Base-by-base conservation (phyloP, 257 asterid genomes). In the Nicotiana tomentosiformis region DNA sequence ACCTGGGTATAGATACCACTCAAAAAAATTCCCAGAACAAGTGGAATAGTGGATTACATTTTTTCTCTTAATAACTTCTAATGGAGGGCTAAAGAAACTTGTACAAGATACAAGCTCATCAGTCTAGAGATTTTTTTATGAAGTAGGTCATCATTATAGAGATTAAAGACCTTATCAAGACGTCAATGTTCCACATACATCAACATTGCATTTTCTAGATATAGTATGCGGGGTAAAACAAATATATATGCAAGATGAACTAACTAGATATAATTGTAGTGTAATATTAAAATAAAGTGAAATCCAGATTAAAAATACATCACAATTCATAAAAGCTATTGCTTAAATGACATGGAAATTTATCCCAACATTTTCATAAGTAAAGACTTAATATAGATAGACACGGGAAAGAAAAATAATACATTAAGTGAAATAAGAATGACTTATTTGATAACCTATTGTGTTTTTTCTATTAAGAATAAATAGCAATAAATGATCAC, bases 401-500 rank as follows among this genome's bases (percentile, higher is more conserved):
- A 74, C 10, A 74, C 20, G 15, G 39, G 43, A 74, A 49, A 74
- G 80, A 26, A 49, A 26, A 49, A 26, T 74, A 74, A 49, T 72
- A 74, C 43, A 51, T 74, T 82, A 85, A 81, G 65, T 78, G n/a
- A 85, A 82, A 32, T 80, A 84, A 83, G 85, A 70, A 68, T 79
- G 58, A 82, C 86, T 67, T 88, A 84, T 53, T 84, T 84, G 78
- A 87, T 81, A 83, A 84, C 87, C 85, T 81, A 46, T 3, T 65
- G 76, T 62, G 83, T 51, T 81, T 66, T 58, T 69, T 74, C 43
- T 74, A 51, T 81, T 30, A 51, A 81, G 30, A 46, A 65, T 58
- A 82, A 88, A 84, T 86, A 87, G 87, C 89, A 87, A 89, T 88
- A 87, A 88, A 84, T 69, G 69, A 86, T 96, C 99, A 96, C 99